A percentile compares a stretch with the other conserved stretches of the same genome.
Conservation (phyloP, 2,329 filamentous ascomycete species). For the Cladobotryum protrusum region DNA sequence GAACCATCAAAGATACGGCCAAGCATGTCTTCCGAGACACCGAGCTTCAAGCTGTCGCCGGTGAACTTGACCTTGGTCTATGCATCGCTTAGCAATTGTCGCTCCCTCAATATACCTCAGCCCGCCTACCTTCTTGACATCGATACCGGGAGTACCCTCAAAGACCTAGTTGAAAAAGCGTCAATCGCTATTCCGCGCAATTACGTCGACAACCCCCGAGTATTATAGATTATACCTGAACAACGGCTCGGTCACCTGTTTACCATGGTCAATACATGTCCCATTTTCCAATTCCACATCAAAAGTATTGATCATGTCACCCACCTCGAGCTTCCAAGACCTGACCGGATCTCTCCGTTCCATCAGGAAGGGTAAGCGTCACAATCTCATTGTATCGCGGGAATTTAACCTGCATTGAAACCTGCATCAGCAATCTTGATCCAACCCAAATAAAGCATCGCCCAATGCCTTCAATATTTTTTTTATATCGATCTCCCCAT, state of each 20-base stretch:
- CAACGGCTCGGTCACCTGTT: conserved; percentile 82
- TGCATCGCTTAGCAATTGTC: conserved; percentile 20
- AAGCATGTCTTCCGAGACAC: conserved; percentile 98
- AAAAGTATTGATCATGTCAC: conserved; percentile 6
- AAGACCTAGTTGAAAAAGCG: conserved; percentile 62
- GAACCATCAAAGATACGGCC: conserved; percentile 98
- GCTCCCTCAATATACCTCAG: conserved; percentile 2
- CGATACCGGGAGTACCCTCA: conserved; percentile 92
- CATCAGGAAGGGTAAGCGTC: conserved; percentile 90
- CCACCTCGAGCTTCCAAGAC: conserved; percentile 95
- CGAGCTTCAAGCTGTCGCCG: conserved; percentile 93
- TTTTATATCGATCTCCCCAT: too few relatives aligned
- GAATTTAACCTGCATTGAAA: conserved; percentile 74
- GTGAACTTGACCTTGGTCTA: conserved; percentile 97
- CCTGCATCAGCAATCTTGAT: conserved; percentile 19
- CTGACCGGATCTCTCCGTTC: conserved; percentile 86
- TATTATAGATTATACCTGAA: conserved; percentile 67
- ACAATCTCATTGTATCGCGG: conserved; percentile 98
- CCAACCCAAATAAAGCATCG: conserved; percentile 5
- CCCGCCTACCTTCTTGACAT: conserved; percentile 86
- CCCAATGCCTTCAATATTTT: neutral
- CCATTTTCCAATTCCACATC: conserved; percentile 5
- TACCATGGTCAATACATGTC: conserved; percentile 16
- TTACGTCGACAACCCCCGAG: neutral
- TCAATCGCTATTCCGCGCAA: conserved; percentile 17